Base-by-base conservation (phyloP, 2,329 filamentous ascomycete genomes). In the Xylaria arbuscula region DNA sequence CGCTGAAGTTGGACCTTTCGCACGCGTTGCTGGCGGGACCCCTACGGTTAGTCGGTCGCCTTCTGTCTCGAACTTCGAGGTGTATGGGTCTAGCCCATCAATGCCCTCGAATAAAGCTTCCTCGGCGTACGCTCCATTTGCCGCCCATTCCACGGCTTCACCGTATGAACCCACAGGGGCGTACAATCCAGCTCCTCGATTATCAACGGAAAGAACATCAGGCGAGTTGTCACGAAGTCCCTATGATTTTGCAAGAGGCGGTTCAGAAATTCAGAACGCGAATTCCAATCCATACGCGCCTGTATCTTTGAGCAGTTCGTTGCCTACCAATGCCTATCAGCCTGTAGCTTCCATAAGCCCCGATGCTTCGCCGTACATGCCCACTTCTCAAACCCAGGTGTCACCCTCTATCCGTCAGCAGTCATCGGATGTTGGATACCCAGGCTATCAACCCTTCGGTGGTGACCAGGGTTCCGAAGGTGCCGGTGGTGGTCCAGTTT, bases 1-100 rank as follows among this genome's bases (percentile, higher is more conserved):
- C 58, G 81, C 79, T 22, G 91, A 93, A 68, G 80, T 87, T 61
- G 93, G 94, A 0, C 94, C 93, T 1, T 98, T 99, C 78, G 91
- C 92, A 8, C 91, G 91, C 62, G 89, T 98, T 61, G 86, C 92
- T 34, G 89, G 91, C n/a, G 89, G 89, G 36, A 92, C 92, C 1
- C 92, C 92, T 7, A 91, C 88, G 2, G 87, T 94, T 68, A 94
- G 92, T 76, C 87, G 92, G 50, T 89, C 91, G 1, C 90, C 92
- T 3, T 96, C 92, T 4, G 86, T 79, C 78, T 88, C 87, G 4
- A 89, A 87, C 74, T 89, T 93, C 54, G 94, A 98, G 72, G 81
- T 92, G 6, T 97, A 96, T 77, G 90, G 90, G 74, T 77, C 78
- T 68, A 62, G 79, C 59, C 76, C 81, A 1, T 74, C 81, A 1